A percentile compares a stretch with the other conserved stretches of the same genome.
Evolutionary conservation across 805 yeast species (phyloP).

Genomic region (Clavispora fructus): DNA sequence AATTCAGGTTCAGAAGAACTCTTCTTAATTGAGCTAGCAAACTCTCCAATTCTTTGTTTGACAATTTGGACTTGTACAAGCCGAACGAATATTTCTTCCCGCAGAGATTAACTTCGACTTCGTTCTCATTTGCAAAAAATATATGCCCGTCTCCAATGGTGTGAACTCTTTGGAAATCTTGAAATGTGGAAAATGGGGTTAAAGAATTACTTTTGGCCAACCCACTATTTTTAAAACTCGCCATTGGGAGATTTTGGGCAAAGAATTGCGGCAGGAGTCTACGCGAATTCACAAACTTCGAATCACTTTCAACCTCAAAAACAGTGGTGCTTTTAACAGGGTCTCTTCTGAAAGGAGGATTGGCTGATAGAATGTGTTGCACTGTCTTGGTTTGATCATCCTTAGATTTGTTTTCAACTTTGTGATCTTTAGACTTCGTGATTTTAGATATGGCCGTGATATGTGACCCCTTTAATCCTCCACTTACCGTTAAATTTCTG

Average conservation of each 20-base stretch:
- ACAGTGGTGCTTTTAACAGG: slow-evolving; percentile 27
- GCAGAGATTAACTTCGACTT: slow-evolving; percentile 8
- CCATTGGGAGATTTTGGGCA: too few relatives aligned
- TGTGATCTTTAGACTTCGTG: too few relatives aligned
- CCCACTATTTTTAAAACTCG: too few relatives aligned
- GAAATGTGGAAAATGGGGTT: slow-evolving; percentile 2
- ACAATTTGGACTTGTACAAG: slow-evolving; percentile 17
- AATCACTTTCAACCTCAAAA: slow-evolving; percentile 31
- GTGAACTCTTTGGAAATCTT: slow-evolving; percentile 2
- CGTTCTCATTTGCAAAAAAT: slow-evolving; percentile 7
- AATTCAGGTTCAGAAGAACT: slow-evolving; percentile 9
- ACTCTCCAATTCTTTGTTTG: slow-evolving; percentile 12
- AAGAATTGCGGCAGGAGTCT: not conserved
- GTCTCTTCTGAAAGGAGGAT: slow-evolving; percentile 9
- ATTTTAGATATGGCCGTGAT: not conserved
- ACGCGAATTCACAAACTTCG: slow-evolving; percentile 7
- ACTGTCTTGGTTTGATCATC: too few relatives aligned
- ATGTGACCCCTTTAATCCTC: not conserved
- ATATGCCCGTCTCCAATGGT: slow-evolving; percentile 10
- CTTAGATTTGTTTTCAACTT: not conserved
- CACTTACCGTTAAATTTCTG: not conserved
- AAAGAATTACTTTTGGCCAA: slow-evolving; percentile 1
- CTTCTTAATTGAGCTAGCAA: slow-evolving; percentile 17
- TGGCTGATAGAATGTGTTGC: not conserved
- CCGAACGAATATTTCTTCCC: slow-evolving; percentile 22